Base-by-base conservation (phyloP, 495 filamentous ascomycete genomes). In the Chaetomidium leptoderma region DNA sequence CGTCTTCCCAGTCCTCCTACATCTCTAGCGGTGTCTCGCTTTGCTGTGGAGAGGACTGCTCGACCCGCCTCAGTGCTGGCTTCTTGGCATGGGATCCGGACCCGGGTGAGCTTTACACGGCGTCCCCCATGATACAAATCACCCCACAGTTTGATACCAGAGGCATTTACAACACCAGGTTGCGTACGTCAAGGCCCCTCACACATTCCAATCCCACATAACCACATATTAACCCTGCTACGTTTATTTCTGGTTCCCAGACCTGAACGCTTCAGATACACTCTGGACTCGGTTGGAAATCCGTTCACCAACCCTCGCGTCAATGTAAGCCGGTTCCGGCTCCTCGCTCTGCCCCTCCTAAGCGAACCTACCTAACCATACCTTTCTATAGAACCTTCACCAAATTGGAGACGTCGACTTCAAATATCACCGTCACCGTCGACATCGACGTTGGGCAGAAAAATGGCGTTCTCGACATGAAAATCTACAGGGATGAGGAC, bases 31-130 rank as follows among this genome's bases (percentile, higher is more conserved):
- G 37, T 7, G 43, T 47, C 1, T 4, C 43, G 4, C 44, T 56
- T 14, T 56, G 53, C 24, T 48, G 43, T 23, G 53, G 43, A 6
- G 33, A 56, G 8, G 32, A 56, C 44, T 56, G 53, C 43, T 47
- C 53, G 8, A 30, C 32, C 10, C 43, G 43, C 0, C 43, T 56
- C 33, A 10, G 14, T 6, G 53, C 53, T n/a, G 53, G 53, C 8
- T 26, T 37, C 1, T 36, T 11, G 42, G 40, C 30, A 4, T 39
- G 39, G 42, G 0, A 2, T 6, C 0, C 13, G 3, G 10, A n/a
- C 4, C 17, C 6, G 2, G 1, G 4, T 6, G 24, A 40, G 21
- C 0, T 3, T 0, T 6, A 16, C 33, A 39, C 36, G 4, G 32
- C 53, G 3, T 16, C 2, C 1, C 19, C 43, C 0, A 32, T 48